phyloP scores from a whole-genome alignment of 495 filamentous ascomycete genomes.

The Podospora comata region DNA sequence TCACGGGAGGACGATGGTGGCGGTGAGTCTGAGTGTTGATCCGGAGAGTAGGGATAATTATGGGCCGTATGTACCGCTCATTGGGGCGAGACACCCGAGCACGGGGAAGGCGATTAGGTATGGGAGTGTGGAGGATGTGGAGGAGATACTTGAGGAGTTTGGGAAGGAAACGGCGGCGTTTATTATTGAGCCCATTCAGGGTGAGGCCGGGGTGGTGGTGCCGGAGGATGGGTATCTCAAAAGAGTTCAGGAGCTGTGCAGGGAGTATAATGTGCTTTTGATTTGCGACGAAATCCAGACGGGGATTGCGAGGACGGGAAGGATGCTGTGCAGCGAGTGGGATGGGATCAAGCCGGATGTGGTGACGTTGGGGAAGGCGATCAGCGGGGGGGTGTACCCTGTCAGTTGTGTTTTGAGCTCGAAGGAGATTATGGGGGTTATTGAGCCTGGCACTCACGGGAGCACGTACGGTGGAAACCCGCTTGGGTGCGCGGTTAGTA shows the following conservation, averaged over 20 bases:
- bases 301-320: slow-evolving; percentile 88
- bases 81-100: slow-evolving; percentile 73
- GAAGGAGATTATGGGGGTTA: slow-evolving; percentile 92
- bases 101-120: slow-evolving; percentile 78
- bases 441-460: slow-evolving; percentile 95
- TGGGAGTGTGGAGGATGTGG: slow-evolving; percentile 78
- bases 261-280: slow-evolving; percentile 87
- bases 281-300: slow-evolving; percentile 99
- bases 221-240: slow-evolving; percentile 85
- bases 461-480: slow-evolving; percentile 98
- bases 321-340: slow-evolving; percentile 92
- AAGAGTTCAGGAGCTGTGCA: slow-evolving; percentile 80
- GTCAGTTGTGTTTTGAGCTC: slow-evolving; percentile 89
- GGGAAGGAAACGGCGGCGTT: slow-evolving; percentile 87
- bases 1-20: slow-evolving; percentile 92
- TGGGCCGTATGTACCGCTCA: slow-evolving; percentile 86
- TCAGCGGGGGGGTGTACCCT: slow-evolving; percentile 97
- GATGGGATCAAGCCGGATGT: slow-evolving; percentile 92
- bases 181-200: slow-evolving; percentile 96
- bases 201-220: slow-evolving; percentile 95
- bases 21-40: slow-evolving; percentile 91
- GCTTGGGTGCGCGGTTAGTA: slow-evolving; percentile 92
- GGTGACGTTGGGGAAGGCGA: slow-evolving; percentile 92
- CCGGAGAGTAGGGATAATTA: slow-evolving; percentile 96
- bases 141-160: slow-evolving; percentile 73